A percentile compares a stretch with the other conserved stretches of the same genome.
Conservation (phyloP, 805 yeast genomes). For the Suhomyces pyralidae region DNA sequence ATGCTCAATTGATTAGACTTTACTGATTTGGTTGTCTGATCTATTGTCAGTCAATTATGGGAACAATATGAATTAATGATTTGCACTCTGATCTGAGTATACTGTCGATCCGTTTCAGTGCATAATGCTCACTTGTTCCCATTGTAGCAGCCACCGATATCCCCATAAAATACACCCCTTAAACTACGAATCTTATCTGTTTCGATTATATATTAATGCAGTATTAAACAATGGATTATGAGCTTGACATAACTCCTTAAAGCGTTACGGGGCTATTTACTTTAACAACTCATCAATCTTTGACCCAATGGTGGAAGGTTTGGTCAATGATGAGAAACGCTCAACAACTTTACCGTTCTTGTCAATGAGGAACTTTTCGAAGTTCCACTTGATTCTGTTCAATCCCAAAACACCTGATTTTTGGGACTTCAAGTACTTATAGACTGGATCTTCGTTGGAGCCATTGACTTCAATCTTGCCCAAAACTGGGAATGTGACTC, state of each 20-base stretch:
- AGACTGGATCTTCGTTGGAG: conserved; percentile 72
- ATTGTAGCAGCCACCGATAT: background rate
- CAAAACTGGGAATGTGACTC: conserved; percentile 88
- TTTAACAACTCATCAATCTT: conserved; percentile 58
- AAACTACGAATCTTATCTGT: background rate
- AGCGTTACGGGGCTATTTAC: background rate
- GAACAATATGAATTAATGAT: background rate
- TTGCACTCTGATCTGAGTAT: background rate
- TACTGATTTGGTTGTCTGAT: background rate
- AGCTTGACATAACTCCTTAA: background rate
- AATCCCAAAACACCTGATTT: conserved; percentile 48
- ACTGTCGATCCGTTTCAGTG: background rate
- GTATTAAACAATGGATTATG: background rate
- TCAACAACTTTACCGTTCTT: conserved; percentile 41
- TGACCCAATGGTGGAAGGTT: conserved; percentile 25
- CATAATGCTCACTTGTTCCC: background rate
- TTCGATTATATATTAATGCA: background rate
- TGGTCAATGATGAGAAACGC: conserved; percentile 66
- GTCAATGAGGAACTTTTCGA: conserved; percentile 42
- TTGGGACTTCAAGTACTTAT: conserved; percentile 64
- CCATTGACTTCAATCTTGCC: conserved; percentile 91
- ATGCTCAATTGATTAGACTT: background rate
- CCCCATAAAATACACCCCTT: background rate
- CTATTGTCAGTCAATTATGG: background rate
- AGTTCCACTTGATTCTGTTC: conserved; percentile 44